phyloP scores from a whole-genome alignment of 106 monocot species.

The Amphibolis antarctica region DNA sequence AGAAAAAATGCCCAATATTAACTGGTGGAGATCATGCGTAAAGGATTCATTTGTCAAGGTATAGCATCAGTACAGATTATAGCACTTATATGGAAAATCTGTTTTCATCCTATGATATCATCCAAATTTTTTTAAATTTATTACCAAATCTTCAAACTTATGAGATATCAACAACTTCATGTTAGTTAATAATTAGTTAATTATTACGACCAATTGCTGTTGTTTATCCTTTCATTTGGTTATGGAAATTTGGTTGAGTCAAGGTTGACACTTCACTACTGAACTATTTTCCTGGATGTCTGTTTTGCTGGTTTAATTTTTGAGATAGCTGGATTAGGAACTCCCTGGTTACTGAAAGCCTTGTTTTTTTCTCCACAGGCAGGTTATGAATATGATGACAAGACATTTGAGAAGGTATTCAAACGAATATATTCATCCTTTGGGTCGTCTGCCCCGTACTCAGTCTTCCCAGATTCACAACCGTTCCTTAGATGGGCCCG shows the following conservation, averaged over 20 bases:
- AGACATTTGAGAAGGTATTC: constrained; percentile 93
- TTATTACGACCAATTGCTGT: too few species aligned
- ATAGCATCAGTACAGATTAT: neutral
- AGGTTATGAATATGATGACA: constrained; percentile 90
- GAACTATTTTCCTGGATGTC: too few species aligned
- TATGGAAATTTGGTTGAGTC: too few species aligned
- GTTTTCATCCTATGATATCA: too few species aligned
- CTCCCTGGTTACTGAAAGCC: neutral
- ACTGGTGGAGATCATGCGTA: constrained; percentile 92
- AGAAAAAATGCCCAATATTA: constrained; percentile 74
- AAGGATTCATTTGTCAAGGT: constrained; percentile 87
- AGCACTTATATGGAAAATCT: neutral
- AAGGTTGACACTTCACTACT: too few species aligned
- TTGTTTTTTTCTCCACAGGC: constrained; percentile 36
- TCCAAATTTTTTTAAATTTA: too few species aligned
- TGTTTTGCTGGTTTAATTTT: too few species aligned
- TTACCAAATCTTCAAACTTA: too few species aligned
- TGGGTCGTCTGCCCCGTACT: constrained; percentile 89
- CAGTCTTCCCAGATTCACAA: constrained; percentile 67
- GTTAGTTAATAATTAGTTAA: too few species aligned
- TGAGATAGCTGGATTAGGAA: neutral
- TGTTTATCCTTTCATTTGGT: too few species aligned
- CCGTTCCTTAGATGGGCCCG: constrained; percentile 89
- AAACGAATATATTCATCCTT: constrained; percentile 78
- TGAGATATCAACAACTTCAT: too few species aligned